Percentiles rank a stretch among this genome's conserved stretches.
These are phyloP conservation scores for Xerocomus spinulosus DNA, from an alignment of 768 basidiomycete genomes.

Conservation along the genomic window DNA sequence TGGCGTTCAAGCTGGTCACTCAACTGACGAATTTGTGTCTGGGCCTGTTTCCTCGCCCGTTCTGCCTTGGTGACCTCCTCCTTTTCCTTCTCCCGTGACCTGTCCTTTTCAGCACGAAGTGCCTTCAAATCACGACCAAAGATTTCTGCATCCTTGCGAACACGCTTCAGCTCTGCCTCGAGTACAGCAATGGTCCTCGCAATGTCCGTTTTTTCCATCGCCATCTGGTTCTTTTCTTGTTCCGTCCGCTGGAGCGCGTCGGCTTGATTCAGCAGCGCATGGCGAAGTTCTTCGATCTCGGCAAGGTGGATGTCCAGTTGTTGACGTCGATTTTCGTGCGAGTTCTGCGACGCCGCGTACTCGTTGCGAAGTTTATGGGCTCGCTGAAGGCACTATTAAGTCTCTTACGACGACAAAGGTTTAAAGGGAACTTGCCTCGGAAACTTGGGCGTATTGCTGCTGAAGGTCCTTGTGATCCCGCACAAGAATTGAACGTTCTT, in stretches of 20 bases:
- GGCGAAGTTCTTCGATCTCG: conserved; percentile 76
- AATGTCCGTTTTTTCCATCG: conserved; percentile 61
- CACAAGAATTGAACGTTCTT: conserved; percentile 68
- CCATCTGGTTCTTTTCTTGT: conserved; percentile 58
- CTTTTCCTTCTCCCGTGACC: conserved; percentile 47
- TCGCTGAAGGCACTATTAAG: conserved; percentile 35
- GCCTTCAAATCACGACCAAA: conserved; percentile 75
- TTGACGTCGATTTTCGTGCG: conserved; percentile 68
- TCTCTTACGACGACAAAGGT: neutral
- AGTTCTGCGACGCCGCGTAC: conserved; percentile 53
- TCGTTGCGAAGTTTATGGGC: conserved; percentile 60
- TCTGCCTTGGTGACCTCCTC: conserved; percentile 56
- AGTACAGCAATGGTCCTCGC: conserved; percentile 60
- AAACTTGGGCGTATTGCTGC: conserved; percentile 56
- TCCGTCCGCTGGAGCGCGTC: conserved; percentile 60
- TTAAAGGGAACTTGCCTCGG: conserved; percentile 49
- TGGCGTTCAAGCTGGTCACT: conserved; percentile 59
- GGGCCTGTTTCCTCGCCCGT: conserved; percentile 60
- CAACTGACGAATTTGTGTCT: conserved; percentile 60
- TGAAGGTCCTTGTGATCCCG: conserved; percentile 73
- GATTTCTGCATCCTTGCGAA: conserved; percentile 69
- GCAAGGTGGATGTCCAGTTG: conserved; percentile 66
- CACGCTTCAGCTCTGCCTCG: conserved; percentile 70
- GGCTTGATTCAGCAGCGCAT: conserved; percentile 56
- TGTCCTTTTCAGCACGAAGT: conserved; percentile 64